Base-by-base conservation (phyloP, 140 eudicot species). In the Erigeron philadelphicus region DNA sequence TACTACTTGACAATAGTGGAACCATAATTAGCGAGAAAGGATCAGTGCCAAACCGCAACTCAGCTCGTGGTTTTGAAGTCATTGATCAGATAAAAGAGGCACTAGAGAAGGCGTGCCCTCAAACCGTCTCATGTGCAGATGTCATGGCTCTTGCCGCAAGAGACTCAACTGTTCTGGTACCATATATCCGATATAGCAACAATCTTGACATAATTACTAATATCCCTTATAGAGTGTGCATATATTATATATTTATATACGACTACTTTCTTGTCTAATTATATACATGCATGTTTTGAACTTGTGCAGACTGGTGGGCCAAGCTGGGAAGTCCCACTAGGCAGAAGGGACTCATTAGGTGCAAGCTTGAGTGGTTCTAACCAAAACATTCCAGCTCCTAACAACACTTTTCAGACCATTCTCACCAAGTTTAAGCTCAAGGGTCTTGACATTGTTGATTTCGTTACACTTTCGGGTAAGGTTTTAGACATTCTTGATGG, bases 281-380 rank as follows among this genome's bases (percentile, higher is more conserved):
- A 45, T 44, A 56, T 8, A 0, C 8, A 7, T 2, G 38, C 49
- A 50, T 46, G 69, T 61, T 50, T 70, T 23, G 11, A 68, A 76
- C 43, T 60, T 38, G 35, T 75, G 67, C 68, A 91, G 97, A 49
- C 86, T 53, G 97, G 96, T 11, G 97, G 97, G 65, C 97, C 96
- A 0, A 84, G 81, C 73, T 91, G 97, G 97, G 97, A 75, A 62
- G 91, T 91, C 45, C 97, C 97, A 54, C 66, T 91, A 58, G 97
- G 97, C 67, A 81, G 97, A 86, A 88, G 86, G 78, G 97, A 91
- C 65, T 82, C 96, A 2, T 78, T 60, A 75, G 81, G 81, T 62
- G 97, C 97, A 69, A 91, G 97, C 59, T 75, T 91, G 80, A 86
- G 89, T 77, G 97, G 97, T 75, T 88, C 97, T 9, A 91, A 88